A percentile compares a stretch with the other conserved stretches of the same genome.
Evolutionary conservation across 768 basidiomycete genomes (phyloP).

Genomic region (Mycena galopus): DNA sequence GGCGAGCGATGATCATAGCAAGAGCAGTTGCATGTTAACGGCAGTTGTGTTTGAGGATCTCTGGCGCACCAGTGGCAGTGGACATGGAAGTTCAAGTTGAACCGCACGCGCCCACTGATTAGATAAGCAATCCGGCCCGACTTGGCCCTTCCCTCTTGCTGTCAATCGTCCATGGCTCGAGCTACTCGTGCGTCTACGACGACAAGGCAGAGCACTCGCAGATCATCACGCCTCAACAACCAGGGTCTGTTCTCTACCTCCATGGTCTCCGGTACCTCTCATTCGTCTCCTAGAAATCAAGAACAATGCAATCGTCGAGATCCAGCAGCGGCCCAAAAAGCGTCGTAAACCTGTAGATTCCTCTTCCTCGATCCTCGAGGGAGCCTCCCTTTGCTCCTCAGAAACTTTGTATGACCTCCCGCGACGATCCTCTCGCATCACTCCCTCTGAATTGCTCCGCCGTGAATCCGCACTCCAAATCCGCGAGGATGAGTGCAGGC

Average conservation of each 20-base stretch:
- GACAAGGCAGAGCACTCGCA: slow-evolving; percentile 27
- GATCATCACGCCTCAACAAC: slow-evolving; percentile 33
- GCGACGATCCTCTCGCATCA: slow-evolving; percentile 56
- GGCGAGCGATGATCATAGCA: no score
- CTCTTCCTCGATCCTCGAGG: slow-evolving; percentile 18
- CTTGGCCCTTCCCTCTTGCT: slow-evolving; percentile 21
- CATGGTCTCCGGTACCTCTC: neutral
- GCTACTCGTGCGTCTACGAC: slow-evolving; percentile 22
- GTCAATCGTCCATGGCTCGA: slow-evolving; percentile 36
- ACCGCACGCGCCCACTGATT: neutral
- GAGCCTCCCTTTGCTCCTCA: slow-evolving; percentile 19
- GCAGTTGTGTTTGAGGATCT: no score
- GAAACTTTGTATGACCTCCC: slow-evolving; percentile 39
- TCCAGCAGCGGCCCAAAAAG: slow-evolving; percentile 33
- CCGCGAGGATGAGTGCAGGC: slow-evolving; percentile 57
- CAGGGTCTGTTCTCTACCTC: slow-evolving; percentile 18
- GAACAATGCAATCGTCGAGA: slow-evolving; percentile 37
- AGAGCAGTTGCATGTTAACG: neutral
- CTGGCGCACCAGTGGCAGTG: no score
- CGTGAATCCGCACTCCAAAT: slow-evolving; percentile 51
- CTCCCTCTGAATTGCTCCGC: slow-evolving; percentile 53
- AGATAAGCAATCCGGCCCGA: slow-evolving; percentile 1
- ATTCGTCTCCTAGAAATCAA: slow-evolving; percentile 26
- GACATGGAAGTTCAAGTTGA: neutral
- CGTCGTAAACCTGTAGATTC: slow-evolving; percentile 22